phyloP scores from a whole-genome alignment of 768 basidiomycete genomes.

The Candolleomyces eurysporus region DNA sequence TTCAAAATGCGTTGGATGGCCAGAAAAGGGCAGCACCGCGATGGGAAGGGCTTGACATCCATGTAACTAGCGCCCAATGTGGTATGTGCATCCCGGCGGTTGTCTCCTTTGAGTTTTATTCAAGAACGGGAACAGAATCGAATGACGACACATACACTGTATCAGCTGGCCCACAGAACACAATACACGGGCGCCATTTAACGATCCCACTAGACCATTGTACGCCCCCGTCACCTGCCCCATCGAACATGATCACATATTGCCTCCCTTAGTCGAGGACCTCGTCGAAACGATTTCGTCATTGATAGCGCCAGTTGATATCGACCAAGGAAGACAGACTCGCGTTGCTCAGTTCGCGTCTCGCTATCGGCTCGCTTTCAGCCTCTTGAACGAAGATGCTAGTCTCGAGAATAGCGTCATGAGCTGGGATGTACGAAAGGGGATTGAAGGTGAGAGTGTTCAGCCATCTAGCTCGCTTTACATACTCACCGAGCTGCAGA shows the following conservation, averaged over 20 bases:
- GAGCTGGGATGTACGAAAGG: slow-evolving; percentile 72
- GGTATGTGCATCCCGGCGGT: neutral
- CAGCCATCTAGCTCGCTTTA: neutral
- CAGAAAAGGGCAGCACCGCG: neutral
- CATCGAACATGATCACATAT: neutral
- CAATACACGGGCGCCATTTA: neutral
- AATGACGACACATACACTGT: neutral
- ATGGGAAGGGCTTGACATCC: neutral
- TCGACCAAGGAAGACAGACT: slow-evolving; percentile 4
- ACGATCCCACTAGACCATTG: neutral
- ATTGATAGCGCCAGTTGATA: slow-evolving; percentile 26
- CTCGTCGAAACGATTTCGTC: slow-evolving; percentile 30
- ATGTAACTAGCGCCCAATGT: neutral
- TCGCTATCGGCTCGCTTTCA: slow-evolving; percentile 87
- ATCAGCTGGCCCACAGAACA: neutral
- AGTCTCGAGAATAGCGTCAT: slow-evolving; percentile 55
- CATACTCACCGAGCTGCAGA: neutral
- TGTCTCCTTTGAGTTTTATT: neutral
- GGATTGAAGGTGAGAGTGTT: slow-evolving; percentile 56
- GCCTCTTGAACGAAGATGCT: slow-evolving; percentile 88
- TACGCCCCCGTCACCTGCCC: neutral
- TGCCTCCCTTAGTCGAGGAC: slow-evolving; percentile 8
- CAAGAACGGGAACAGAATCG: neutral
- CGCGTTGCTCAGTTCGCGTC: slow-evolving; percentile 74
- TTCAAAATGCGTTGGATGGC: slow-evolving; percentile 22